Percentiles rank a stretch among this genome's conserved stretches.
phyloP scores from a whole-genome alignment of 345 rosid species.

The Gossypium ekmanianum region DNA sequence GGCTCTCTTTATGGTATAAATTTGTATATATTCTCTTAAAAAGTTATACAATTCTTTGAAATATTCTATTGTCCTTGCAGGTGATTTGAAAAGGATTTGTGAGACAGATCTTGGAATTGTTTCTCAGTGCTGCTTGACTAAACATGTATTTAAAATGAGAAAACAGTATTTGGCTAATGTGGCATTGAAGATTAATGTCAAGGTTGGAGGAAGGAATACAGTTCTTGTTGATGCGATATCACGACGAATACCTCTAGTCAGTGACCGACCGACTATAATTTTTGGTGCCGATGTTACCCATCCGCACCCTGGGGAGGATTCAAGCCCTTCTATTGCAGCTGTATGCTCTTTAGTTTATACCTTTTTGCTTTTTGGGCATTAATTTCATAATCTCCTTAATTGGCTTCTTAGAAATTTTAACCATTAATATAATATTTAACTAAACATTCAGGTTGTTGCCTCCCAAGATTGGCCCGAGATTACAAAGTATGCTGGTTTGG shows the following conservation, averaged over 20 bases:
- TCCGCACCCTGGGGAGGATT: slow-evolving; percentile 99
- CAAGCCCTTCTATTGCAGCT: slow-evolving; percentile 99
- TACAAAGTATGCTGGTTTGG: slow-evolving; percentile 96
- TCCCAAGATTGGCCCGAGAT: slow-evolving; percentile 99
- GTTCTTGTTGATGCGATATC: slow-evolving; percentile 94
- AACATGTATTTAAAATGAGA: slow-evolving; percentile 81
- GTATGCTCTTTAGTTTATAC: slow-evolving; percentile 36
- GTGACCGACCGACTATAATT: slow-evolving; percentile 89
- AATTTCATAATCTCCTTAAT: background rate
- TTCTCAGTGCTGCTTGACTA: slow-evolving; percentile 93
- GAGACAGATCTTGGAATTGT: slow-evolving; percentile 98
- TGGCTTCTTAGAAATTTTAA: background rate
- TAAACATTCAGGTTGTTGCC: slow-evolving; percentile 75
- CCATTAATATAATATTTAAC: background rate
- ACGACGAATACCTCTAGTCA: slow-evolving; percentile 88
- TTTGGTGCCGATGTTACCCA: slow-evolving; percentile 99
- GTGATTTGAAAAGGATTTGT: slow-evolving; percentile 94
- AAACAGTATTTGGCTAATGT: slow-evolving; percentile 95
- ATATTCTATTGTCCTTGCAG: slow-evolving; percentile 35
- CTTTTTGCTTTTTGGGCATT: background rate
- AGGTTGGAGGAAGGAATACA: slow-evolving; percentile 98
- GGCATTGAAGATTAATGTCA: slow-evolving; percentile 88
- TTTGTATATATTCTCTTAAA: background rate
- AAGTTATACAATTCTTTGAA: background rate
- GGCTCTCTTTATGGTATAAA: slow-evolving; percentile 89